phyloP scores from a whole-genome alignment of 805 yeast species.

The Danielozyma ontarioensis region DNA sequence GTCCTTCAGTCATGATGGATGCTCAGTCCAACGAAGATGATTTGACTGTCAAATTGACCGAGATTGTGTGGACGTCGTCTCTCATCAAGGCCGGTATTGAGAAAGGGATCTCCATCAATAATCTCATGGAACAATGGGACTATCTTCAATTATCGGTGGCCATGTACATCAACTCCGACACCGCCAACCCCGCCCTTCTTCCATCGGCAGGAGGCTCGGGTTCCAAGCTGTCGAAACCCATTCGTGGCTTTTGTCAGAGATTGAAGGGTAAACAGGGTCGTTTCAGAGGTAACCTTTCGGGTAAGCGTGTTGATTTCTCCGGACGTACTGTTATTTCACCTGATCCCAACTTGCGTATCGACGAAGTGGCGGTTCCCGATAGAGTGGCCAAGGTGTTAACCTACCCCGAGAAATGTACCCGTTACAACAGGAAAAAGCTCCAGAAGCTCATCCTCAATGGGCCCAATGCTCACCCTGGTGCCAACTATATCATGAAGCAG shows the following conservation, averaged over 20 bases:
- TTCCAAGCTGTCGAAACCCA: conserved; percentile 62
- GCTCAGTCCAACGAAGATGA: conserved; percentile 96
- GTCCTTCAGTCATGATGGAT: conserved; percentile 95
- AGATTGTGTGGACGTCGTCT: conserved; percentile 95
- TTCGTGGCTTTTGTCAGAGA: conserved; percentile 94
- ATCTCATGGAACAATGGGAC: conserved; percentile 99
- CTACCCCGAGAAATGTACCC: conserved; percentile 90
- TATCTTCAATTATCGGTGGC: conserved; percentile 93
- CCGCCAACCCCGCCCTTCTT: conserved; percentile 72
- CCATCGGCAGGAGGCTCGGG: conserved; percentile 57
- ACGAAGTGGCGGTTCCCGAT: conserved; percentile 98
- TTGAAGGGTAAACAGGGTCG: conserved; percentile 98
- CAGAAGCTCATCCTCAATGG: conserved; percentile 76
- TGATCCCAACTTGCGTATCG: conserved; percentile 91
- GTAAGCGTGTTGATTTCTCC: conserved; percentile 97
- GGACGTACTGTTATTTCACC: conserved; percentile 99
- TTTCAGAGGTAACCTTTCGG: conserved; percentile 95
- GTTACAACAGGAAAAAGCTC: conserved; percentile 77
- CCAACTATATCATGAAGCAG: conserved; percentile 80
- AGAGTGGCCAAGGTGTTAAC: conserved; percentile 93
- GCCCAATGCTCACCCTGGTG: conserved; percentile 91
- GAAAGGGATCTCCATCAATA: conserved; percentile 88
- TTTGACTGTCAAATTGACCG: conserved; percentile 90
- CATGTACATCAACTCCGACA: conserved; percentile 94
- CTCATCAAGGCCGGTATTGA: conserved; percentile 91